A percentile compares a stretch with the other conserved stretches of the same genome.
Conservation (phyloP, 805 yeast genomes). For the Monosporozyma aerobia region DNA sequence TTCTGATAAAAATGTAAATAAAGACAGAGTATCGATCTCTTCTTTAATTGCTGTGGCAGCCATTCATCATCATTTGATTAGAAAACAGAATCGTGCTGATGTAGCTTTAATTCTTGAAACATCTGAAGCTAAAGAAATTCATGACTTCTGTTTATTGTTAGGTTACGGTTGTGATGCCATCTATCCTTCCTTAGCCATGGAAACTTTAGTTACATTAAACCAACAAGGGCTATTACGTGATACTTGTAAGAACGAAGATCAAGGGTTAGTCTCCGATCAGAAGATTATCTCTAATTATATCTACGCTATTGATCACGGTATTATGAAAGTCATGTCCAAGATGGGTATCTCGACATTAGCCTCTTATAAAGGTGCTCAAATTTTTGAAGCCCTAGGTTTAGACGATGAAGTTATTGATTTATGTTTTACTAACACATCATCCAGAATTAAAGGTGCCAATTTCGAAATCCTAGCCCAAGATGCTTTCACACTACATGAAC, state of each 20-base stretch:
- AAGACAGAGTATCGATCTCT: constrained; percentile 67
- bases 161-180: constrained; percentile 98
- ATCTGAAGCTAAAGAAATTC: constrained; percentile 96
- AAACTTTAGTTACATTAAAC: constrained; percentile 78
- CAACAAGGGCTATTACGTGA: constrained; percentile 59
- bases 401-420: constrained; percentile 92
- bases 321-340: constrained; percentile 94
- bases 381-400: constrained; percentile 92
- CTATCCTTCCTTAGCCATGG: constrained; percentile 89
- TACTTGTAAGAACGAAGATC: constrained; percentile 37
- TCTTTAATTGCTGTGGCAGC: constrained; percentile 93
- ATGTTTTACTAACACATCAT: constrained; percentile 95
- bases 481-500: constrained; percentile 86
- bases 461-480: constrained; percentile 95
- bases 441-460: constrained; percentile 90
- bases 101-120: constrained; percentile 89
- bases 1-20: constrained; percentile 56
- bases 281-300: constrained; percentile 52
- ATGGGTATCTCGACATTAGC: constrained; percentile 99
- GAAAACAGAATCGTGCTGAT: constrained; percentile 91
- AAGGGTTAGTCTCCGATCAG: constrained; percentile 38
- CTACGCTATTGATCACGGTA: constrained; percentile 80
- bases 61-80: constrained; percentile 90
- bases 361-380: constrained; percentile 98
- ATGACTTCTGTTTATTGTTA: constrained; percentile 84